Evolutionary conservation across 768 basidiomycete genomes (phyloP), one percentile per base, ranked within the genome.

Genomic region (Mycena sanguinolenta): DNA sequence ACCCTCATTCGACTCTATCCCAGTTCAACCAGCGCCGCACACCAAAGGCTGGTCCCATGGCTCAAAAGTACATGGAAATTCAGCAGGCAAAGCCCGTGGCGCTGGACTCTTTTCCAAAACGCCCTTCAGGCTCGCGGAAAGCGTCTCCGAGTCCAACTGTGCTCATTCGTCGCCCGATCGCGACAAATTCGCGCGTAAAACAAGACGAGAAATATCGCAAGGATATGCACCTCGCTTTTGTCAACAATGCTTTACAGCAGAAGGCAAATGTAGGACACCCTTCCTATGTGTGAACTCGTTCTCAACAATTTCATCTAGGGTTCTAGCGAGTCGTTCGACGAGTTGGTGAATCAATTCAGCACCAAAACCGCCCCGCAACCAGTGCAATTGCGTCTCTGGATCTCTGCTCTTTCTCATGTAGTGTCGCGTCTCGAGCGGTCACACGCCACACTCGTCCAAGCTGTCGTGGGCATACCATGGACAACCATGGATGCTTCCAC

Each of bases 391-490:
- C 90, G 92, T 14, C 82, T 91, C 7, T 96, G 94, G 93, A 87
- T 99, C 34, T 85, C 91, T 34, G 95, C 96, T 0, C 86, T 99
- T 30, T 93, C 95, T 0, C 95, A 98, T 76, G 94, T 96, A 69
- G 95, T 98, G 63, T 97, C 96, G 28, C 89, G 95, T 49, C 85
- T 99, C 36, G 96, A 96, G 74, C 90, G 90, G 58, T 85, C 87
- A 12, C 97, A 99, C 77, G 84, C 90, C 19, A 78, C 89, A 0
- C 89, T 99, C 34, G 92, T 98, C 42, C 90, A 96, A 70, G 95
- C 96, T 17, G 89, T 99, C 67, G 85, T 98, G 50, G 87, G 86
- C 70, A 86, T 98, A 76, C 95, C 96, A 16, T 99, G 98, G 98
- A 92, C 94, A 19, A 94, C 91, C n/a, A 89, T 95, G 81, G 96